These are phyloP conservation scores for Tilletia caries DNA, from an alignment of 1,284 basidiomycete species.

Conservation along the genomic window DNA sequence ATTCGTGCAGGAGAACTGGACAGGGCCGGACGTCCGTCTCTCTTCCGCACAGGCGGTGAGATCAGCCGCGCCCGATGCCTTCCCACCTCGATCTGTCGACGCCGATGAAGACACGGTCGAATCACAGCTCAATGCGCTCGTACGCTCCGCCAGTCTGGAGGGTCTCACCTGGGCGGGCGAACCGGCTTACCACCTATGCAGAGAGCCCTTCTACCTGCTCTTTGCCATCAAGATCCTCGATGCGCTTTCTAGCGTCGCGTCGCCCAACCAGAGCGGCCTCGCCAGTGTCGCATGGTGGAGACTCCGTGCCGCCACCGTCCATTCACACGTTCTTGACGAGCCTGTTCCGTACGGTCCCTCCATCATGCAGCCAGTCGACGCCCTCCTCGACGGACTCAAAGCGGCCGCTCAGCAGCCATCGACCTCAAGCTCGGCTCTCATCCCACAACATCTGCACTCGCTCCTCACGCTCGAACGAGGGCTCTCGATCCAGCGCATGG, in stretches of 20 bases:
- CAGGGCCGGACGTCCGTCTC: constrained; percentile 73
- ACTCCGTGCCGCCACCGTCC: constrained; percentile 70
- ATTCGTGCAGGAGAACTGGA: constrained; percentile 94
- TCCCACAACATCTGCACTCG: constrained; percentile 65
- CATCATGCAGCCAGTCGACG: constrained; percentile 60
- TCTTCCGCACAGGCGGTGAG: constrained; percentile 55
- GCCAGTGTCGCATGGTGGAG: constrained; percentile 65
- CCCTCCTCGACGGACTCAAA: constrained; percentile 56
- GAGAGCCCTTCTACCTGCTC: constrained; percentile 69
- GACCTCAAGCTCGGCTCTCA: constrained; percentile 24
- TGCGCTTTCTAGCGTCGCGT: constrained; percentile 52
- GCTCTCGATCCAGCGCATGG: constrained; percentile 69
- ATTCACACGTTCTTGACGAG: constrained; percentile 82
- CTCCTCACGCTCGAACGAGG: constrained; percentile 75
- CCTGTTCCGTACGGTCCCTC: constrained; percentile 65
- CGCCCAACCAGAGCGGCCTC: constrained; percentile 54
- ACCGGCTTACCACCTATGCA: constrained; percentile 88
- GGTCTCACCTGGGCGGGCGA: constrained; percentile 83
- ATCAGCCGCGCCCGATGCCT: constrained; percentile 46
- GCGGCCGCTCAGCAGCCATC: not conserved
- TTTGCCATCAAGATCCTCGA: constrained; percentile 71
- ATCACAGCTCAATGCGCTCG: constrained; percentile 56
- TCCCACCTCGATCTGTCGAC: constrained; percentile 58
- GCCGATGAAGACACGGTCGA: constrained; percentile 28
- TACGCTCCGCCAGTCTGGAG: constrained; percentile 68